Conservation (phyloP, 2,329 filamentous ascomycete species). For the Ophiocordyceps polyrhachis-furcata region DNA sequence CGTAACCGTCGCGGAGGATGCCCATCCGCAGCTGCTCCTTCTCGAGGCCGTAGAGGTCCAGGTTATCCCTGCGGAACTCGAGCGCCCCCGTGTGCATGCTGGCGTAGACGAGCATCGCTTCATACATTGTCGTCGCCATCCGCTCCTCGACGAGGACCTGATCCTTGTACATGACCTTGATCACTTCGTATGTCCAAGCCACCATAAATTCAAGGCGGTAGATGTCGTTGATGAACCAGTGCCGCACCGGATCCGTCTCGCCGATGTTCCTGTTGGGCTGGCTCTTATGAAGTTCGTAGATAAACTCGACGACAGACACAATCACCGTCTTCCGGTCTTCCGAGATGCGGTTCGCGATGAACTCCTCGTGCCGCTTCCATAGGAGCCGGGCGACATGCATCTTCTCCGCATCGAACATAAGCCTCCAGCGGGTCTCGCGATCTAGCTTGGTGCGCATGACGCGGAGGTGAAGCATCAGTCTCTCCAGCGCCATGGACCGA, state of each 20-base stretch:
- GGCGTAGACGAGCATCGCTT: conserved; percentile 48
- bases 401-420: conserved; percentile 85
- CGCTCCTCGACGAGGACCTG: conserved; percentile 34
- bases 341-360: conserved; percentile 37
- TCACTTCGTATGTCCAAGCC: conserved; percentile 59
- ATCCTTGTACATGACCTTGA: conserved; percentile 53
- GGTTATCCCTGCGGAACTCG: conserved; percentile 53
- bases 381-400: conserved; percentile 61
- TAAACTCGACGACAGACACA: conserved; percentile 53
- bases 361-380: conserved; percentile 64
- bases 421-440: conserved; percentile 51
- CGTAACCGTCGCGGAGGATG: conserved; percentile 43
- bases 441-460: conserved; percentile 47
- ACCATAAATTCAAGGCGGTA: conserved; percentile 55
- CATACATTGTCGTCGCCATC: conserved; percentile 38
- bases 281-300: conserved; percentile 55
- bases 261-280: conserved; percentile 42
- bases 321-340: conserved; percentile 52
- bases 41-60: conserved; percentile 53
- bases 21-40: conserved; percentile 47
- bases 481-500: conserved; percentile 53
- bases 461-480: conserved; percentile 54
- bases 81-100: conserved; percentile 39
- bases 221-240: conserved; percentile 70
- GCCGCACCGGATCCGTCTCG: conserved; percentile 64